Conservation (phyloP, 164 flowering plant genomes). For the Kingdonia uniflora region DNA sequence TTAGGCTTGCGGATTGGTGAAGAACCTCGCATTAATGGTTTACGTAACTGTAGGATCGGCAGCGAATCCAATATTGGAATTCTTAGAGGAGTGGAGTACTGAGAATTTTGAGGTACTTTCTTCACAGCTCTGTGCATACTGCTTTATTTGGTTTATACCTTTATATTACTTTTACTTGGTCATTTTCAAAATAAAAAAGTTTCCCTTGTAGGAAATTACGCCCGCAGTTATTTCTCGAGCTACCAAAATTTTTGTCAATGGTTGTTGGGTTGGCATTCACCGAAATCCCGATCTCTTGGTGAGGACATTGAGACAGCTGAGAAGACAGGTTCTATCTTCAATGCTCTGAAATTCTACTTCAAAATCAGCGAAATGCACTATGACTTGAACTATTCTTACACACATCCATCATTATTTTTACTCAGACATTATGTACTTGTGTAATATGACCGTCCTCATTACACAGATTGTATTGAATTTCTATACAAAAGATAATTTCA, state of each 20-base stretch:
- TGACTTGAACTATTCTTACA: no score
- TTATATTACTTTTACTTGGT: no score
- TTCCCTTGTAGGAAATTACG: constrained; percentile 68
- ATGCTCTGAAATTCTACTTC: no score
- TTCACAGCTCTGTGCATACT: neutral
- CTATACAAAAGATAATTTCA: no score
- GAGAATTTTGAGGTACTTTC: constrained; percentile 85
- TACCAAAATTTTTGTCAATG: constrained; percentile 95
- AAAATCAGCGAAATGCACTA: no score
- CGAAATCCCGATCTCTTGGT: constrained; percentile 95
- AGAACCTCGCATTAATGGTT: constrained; percentile 95
- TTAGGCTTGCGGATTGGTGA: constrained; percentile 94
- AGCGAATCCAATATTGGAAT: constrained; percentile 85
- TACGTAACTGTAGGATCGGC: constrained; percentile 97
- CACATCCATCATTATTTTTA: no score
- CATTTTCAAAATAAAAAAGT: no score
- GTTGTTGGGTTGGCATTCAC: constrained; percentile 98
- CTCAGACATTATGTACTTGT: no score
- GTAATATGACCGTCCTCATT: no score
- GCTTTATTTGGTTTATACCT: no score
- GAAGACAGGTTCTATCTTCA: constrained; percentile 51
- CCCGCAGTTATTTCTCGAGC: constrained; percentile 94
- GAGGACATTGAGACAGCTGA: constrained; percentile 60
- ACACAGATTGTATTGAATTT: no score
- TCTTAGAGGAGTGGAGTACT: constrained; percentile 93